Base-by-base conservation (phyloP, 2,329 filamentous ascomycete genomes). In the Torrubiella hemipterigena region DNA sequence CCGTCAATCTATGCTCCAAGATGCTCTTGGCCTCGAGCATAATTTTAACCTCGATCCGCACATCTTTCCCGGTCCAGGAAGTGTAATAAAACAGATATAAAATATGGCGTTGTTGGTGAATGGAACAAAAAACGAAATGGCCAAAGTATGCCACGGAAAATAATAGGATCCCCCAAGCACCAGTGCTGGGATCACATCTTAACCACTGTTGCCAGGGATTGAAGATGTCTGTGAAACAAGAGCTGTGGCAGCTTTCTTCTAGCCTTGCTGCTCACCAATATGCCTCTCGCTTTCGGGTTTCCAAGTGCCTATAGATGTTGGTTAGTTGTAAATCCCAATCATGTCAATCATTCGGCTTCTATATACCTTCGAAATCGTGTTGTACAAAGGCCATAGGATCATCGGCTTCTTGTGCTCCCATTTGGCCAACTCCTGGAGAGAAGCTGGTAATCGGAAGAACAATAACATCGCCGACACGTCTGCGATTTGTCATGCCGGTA, bases 361-460 rank as follows among this genome's bases (percentile, higher is more conserved):
- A n/a, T n/a, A n/a, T 62, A 93, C 89, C 91, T 65, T 93, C 84
- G 54, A 98, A 98, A 33, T 86, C 78, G 59, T 98, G 91, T 60
- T 91, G 87, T 38, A 98, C 91, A 64, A 93, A 96, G 2, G 91
- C 91, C 84, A 94, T 89, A 2, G 86, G 85, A 51, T 96, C 81
- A 43, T 95, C 85, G 25, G 77, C 69, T 39, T 93, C 86, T 47
- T 79, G 78, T 27, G 91, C 82, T 10, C 82, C 83, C 86, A 95
- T 96, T 52, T 94, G 86, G 44, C 77, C 73, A 27, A 96, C 85
- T 17, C 91, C 91, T 1, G 91, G 91, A 47, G 86, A 94, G 64
- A 98, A 98, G 56, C 86, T 89, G 6, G 91, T 98, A 47, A 98
- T 96, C 17, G 91, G 91, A 37, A 98, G 61, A 11, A 98, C 78